Base-by-base conservation (phyloP, 176 grass and related monocot genomes). In the Hordeum marinum region DNA sequence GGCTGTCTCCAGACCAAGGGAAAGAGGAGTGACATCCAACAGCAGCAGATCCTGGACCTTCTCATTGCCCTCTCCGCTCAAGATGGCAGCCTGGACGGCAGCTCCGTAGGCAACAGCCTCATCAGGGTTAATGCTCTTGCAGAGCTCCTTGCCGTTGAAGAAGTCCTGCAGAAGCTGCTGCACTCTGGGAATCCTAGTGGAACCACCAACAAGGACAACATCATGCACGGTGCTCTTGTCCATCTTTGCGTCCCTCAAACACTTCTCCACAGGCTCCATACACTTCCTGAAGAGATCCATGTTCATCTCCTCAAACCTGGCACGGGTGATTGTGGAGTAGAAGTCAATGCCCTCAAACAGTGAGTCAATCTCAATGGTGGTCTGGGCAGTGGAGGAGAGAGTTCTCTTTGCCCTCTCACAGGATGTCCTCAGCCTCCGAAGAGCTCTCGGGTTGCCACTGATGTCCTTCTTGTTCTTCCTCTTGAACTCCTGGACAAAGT, bases 401-500 rank as follows among this genome's bases (percentile, higher is more conserved):
- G 87, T 89, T 87, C 87, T 87, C 87, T 89, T 92, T 5, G 86
- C 86, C 79, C 86, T 82, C 75, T 92, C 90, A 66, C 86, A 92
- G 0, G 90, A 80, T 36, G 86, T 92, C 83, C 90, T 83, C 65
- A 92, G 66, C 87, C 90, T 63, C 29, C 79, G 2, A 0, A 92
- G 83, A 85, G 90, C 79, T 80, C 90, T 86, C 0, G 86, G 79
- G 75, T 92, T 92, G 60, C 86, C 86, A n/a, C 79, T 89, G 50
- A 92, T 92, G 32, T 92, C 86, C 86, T 92, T 89, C 83, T 89
- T 92, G 68, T 80, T 88, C 86, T 92, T 92, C 48, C 90, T 89
- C 48, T 86, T 89, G 3, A 92, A 92, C 90, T 92, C 86, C 74
- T 92, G 90, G 20, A 89, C 90, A 0, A 92, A 92, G 86, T 92